Percentiles rank a stretch among this genome's conserved stretches.
Evolutionary conservation across 225 moss, liverwort and hornwort species (phyloP).

Genomic region (Takakia lepidozioides): DNA sequence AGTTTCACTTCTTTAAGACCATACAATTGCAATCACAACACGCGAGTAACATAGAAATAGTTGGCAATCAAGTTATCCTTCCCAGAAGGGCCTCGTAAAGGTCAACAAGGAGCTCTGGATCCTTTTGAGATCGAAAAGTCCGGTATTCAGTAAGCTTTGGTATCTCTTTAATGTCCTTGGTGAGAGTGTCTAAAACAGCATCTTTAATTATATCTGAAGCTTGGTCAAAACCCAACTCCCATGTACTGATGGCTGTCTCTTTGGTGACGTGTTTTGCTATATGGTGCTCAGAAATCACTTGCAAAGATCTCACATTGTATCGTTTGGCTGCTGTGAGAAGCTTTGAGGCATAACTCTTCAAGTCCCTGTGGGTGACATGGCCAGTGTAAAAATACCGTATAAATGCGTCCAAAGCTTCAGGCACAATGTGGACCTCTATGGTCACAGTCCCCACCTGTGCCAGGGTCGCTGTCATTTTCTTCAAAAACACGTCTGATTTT

Average conservation of each 20-base stretch:
- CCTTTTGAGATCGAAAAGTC: constrained; percentile 60
- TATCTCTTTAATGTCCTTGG: constrained; percentile 60
- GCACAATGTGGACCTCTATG: constrained; percentile 58
- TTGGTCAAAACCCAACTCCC: constrained; percentile 78
- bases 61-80: constrained; percentile 59
- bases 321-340: constrained; percentile 70
- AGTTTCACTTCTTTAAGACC: no score
- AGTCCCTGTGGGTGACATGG: constrained; percentile 65
- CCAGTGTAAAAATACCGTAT: constrained; percentile 70
- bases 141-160: constrained; percentile 70
- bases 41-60: no score
- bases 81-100: constrained; percentile 58
- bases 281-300: constrained; percentile 53
- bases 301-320: constrained; percentile 53
- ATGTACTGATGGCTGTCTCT: constrained; percentile 68
- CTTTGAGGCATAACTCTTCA: constrained; percentile 52
- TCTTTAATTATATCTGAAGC: constrained; percentile 68
- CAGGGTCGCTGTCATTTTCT: constrained; percentile 68
- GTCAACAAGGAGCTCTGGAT: constrained; percentile 72
- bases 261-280: constrained; percentile 61
- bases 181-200: constrained; percentile 58
- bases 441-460: constrained; percentile 62
- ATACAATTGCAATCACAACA: no score
- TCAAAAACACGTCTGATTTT: constrained; percentile 64
- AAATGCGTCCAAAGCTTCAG: constrained; percentile 63